Percentiles rank a stretch among this genome's conserved stretches.
phyloP scores from a whole-genome alignment of 495 filamentous ascomycete genomes.

The Penicillium daleae region DNA sequence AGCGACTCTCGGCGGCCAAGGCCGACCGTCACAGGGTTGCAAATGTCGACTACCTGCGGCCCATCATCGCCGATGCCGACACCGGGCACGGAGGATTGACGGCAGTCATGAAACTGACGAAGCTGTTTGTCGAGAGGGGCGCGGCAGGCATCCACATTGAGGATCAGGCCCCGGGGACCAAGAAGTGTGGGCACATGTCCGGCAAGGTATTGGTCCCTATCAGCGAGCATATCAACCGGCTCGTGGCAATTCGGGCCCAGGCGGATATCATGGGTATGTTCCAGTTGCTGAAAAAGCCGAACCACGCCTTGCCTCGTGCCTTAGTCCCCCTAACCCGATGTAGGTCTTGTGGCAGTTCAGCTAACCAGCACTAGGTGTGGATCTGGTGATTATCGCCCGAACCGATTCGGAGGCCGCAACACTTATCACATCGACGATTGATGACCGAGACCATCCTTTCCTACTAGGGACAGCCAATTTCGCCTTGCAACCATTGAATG shows the following conservation, averaged over 20 bases:
- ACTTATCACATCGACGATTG: constrained; percentile 94
- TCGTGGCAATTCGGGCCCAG: constrained; percentile 95
- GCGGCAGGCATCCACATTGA: constrained; percentile 98
- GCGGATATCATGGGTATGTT: constrained; percentile 98
- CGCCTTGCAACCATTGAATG: constrained; percentile 78
- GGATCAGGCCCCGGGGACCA: constrained; percentile 96
- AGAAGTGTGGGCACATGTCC: constrained; percentile 99
- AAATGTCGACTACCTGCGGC: constrained; percentile 91
- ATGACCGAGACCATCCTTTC: constrained; percentile 91
- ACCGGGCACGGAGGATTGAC: constrained; percentile 97
- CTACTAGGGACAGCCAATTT: constrained; percentile 89
- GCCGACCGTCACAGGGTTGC: constrained; percentile 71
- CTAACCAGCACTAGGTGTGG: no score
- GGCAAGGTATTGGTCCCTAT: constrained; percentile 98
- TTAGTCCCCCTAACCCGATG: no score
- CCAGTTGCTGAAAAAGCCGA: no score
- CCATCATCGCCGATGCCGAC: constrained; percentile 96
- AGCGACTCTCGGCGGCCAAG: constrained; percentile 80
- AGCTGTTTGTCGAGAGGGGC: constrained; percentile 95
- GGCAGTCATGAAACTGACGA: constrained; percentile 98
- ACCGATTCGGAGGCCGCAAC: constrained; percentile 98
- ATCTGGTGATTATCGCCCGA: constrained; percentile 87
- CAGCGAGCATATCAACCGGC: constrained; percentile 96
- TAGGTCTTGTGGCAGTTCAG: no score
- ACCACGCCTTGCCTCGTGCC: no score